Percentiles rank a stretch among this genome's conserved stretches.
phyloP scores from a whole-genome alignment of 1,139 yeast species.

The Saccharomyces pastorianus region DNA sequence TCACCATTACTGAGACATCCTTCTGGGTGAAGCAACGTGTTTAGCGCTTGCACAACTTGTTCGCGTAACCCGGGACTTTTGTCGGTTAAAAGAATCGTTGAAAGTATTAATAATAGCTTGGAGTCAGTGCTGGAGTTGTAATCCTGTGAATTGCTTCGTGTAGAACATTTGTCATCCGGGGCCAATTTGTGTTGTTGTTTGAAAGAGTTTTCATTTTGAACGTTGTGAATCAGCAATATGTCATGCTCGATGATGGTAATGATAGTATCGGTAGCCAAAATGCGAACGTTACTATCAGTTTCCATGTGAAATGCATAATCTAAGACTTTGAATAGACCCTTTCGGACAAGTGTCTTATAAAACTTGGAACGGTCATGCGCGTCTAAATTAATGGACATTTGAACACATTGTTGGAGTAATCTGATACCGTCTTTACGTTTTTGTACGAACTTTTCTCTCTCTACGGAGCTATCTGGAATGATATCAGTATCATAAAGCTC shows the following conservation, averaged over 20 bases:
- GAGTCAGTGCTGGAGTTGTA: constrained; percentile 35
- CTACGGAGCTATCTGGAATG: constrained; percentile 1
- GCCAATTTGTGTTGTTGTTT: background rate
- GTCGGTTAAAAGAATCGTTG: constrained; percentile 56
- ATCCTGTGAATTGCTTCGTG: background rate
- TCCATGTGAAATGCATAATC: constrained; percentile 61
- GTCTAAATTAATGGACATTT: constrained; percentile 63
- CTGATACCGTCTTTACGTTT: constrained; percentile 62
- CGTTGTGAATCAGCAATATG: constrained; percentile 50
- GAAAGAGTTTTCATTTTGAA: constrained; percentile 21
- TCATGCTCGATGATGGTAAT: constrained; percentile 82
- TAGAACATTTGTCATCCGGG: background rate
- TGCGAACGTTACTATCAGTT: constrained; percentile 43
- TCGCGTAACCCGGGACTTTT: constrained; percentile 64
- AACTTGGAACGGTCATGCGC: constrained; percentile 57
- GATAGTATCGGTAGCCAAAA: constrained; percentile 73
- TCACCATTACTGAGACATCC: constrained; percentile 24
- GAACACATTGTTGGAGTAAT: constrained; percentile 71
- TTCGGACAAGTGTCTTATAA: constrained; percentile 53
- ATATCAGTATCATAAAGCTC: constrained; percentile 38
- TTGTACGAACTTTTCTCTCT: constrained; percentile 19
- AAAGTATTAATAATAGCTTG: constrained; percentile 54
- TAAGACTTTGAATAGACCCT: constrained; percentile 65
- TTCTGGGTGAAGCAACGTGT: constrained; percentile 59
- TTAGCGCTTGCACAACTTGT: constrained; percentile 79